Evolutionary conservation across 768 basidiomycete species (phyloP), one percentile per base, ranked within the genome.

Genomic region (Rhodotorula graminis): DNA sequence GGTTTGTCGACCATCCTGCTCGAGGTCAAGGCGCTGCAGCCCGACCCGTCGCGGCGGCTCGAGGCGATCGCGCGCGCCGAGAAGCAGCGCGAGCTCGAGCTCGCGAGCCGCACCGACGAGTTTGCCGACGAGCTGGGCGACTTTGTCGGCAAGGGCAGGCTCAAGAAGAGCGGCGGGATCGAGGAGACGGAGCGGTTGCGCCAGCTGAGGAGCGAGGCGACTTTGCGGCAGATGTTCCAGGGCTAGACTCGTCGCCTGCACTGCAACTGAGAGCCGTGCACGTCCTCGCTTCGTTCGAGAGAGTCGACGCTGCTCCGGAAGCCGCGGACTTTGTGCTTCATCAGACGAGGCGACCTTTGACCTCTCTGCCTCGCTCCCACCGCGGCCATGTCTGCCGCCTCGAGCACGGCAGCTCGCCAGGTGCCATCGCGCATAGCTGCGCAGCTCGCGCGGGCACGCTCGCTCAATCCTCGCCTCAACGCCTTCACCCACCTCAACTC

Each of bases 61-160:
- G 91, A 92, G 80, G 95, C 95, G 14, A 98, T 99, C 70, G 93
- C 89, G 78, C 89, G 89, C 74, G 95, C 86, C 78, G 71, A 93
- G 83, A 88, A 87, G 83, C 86, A 84, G 72, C 82, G 95, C 65
- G 86, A 92, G 82, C 87, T 86, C 81, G 90, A 93, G 80, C 82
- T 89, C 29, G 88, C 87, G 31, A 74, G 65, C 61, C 85, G 87
- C 69, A 85, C 89, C 57, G 92, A 96, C 80, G 92, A 91, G 76
- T 88, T 97, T 81, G 87, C 92, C 76, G 84, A 85, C 23, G 95
- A 98, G 83, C 79, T 99, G 76, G 81, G 82, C 58, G 92, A 90
- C 9, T 97, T 98, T 81, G 93, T 99, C 64, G 85, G 83, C 9
- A 87, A 88, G 72, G 90, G 90, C 84, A 93, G 90, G 83, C 82